phyloP scores from a whole-genome alignment of 1,284 basidiomycete species.

The Austropuccinia psidii region DNA sequence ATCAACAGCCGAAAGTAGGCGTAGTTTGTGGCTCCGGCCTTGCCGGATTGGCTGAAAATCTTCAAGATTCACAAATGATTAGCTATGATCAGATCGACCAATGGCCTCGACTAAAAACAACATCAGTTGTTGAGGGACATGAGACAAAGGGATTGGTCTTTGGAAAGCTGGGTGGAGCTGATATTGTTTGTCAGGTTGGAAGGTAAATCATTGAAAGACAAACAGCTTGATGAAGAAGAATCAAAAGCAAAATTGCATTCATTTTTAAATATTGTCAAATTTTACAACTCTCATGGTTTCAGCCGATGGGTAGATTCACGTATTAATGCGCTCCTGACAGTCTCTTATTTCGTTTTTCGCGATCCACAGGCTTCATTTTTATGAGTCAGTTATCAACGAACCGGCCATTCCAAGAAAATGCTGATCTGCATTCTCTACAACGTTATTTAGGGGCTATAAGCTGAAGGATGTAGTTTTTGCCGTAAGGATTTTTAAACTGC shows the following conservation, averaged over 20 bases:
- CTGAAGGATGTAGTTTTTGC: constrained; percentile 28
- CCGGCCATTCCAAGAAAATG: background rate
- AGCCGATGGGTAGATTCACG: too few relatives aligned
- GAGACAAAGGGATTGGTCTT: constrained; percentile 63
- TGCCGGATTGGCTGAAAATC: constrained; percentile 40
- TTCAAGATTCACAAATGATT: constrained; percentile 41
- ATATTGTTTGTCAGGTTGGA: constrained; percentile 34
- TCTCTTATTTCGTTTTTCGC: too few relatives aligned
- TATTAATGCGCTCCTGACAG: too few relatives aligned
- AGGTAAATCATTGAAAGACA: constrained; percentile 15
- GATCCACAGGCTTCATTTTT: constrained; percentile 28
- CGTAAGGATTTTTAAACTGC: constrained; percentile 14
- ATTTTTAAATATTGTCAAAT: too few relatives aligned
- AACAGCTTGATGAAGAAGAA: too few relatives aligned
- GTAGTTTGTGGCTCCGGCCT: constrained; percentile 55
- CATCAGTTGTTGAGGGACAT: constrained; percentile 60
- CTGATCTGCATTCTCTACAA: background rate
- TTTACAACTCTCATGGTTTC: too few relatives aligned
- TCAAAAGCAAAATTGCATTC: too few relatives aligned
- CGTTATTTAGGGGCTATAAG: constrained; percentile 4
- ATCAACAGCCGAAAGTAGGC: constrained; percentile 57
- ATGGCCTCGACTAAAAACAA: constrained; percentile 40
- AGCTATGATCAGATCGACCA: constrained; percentile 41
- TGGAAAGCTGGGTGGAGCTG: constrained; percentile 56
- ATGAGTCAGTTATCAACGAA: constrained; percentile 13